Evolutionary conservation across 2,329 filamentous ascomycete genomes (phyloP).

Genomic region (Elsinoe arachidis): DNA sequence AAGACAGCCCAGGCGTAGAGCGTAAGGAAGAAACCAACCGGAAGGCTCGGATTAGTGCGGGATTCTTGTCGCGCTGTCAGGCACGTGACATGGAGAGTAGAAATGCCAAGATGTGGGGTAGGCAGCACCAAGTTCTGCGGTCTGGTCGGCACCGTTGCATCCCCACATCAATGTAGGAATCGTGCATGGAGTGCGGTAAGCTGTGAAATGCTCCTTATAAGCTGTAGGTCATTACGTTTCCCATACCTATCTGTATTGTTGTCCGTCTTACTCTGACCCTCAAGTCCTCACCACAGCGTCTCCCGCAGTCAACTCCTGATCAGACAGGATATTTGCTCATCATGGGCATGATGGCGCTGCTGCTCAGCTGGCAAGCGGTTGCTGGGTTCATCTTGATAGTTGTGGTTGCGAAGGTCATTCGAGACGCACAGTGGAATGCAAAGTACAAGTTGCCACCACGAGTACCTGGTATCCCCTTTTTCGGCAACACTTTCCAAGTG

Average conservation of each 20-base stretch:
- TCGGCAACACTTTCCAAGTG: constrained; percentile 12
- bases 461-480: constrained; percentile 9
- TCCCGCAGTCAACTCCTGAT: not conserved
- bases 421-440: not conserved
- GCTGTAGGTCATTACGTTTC: not conserved
- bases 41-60: too few relatives aligned
- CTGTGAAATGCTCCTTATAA: not conserved
- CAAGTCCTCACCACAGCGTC: not conserved
- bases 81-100: not conserved
- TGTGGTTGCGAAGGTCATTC: not conserved
- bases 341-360: not conserved
- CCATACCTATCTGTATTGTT: not conserved
- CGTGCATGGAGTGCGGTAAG: not conserved
- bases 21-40: too few relatives aligned
- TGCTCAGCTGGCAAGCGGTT: not conserved
- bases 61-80: not conserved
- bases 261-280: not conserved
- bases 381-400: not conserved
- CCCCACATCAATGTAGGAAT: not conserved
- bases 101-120: constrained; percentile 11
- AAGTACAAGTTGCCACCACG: constrained; percentile 12
- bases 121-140: not conserved
- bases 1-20: too few relatives aligned
- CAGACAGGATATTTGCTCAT: not conserved
- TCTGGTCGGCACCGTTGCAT: not conserved